Conservation (phyloP, 2,329 filamentous ascomycete species). For the Metarhizium guizhouense region DNA sequence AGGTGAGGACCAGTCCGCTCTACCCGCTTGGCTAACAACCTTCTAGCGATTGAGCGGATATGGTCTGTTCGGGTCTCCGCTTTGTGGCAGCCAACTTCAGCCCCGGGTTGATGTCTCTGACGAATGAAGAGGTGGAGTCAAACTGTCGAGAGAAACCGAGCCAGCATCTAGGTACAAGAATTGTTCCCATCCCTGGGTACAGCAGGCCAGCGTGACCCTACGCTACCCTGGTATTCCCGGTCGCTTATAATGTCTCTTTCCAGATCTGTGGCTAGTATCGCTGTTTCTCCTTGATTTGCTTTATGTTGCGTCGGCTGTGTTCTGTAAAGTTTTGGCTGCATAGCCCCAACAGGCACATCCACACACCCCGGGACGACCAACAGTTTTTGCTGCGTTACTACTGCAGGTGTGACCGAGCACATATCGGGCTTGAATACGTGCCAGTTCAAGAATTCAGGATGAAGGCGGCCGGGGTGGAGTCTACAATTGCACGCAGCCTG, state of each 20-base stretch:
- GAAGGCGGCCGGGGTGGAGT: not conserved
- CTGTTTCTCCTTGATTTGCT: not conserved
- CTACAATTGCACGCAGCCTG: not conserved
- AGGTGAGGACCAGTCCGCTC: not conserved
- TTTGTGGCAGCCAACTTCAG: no score
- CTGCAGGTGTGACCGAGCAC: not conserved
- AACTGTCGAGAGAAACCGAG: no score
- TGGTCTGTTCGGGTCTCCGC: not conserved
- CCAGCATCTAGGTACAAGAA: no score
- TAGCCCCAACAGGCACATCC: not conserved
- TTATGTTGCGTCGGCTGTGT: not conserved
- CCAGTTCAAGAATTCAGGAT: not conserved
- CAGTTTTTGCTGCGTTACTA: not conserved
- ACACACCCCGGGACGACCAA: not conserved
- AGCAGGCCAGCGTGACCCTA: no score
- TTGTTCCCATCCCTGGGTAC: no score
- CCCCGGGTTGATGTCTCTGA: not conserved
- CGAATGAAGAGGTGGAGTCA: not conserved
- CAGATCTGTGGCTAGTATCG: not conserved
- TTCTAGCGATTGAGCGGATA: not conserved
- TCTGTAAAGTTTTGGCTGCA: not conserved
- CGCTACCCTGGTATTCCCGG: not conserved
- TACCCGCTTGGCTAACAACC: not conserved
- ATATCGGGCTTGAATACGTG: no score
- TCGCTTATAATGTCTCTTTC: not conserved